phyloP scores from a whole-genome alignment of 2,329 filamentous ascomycete genomes.

The Hansfordia pulvinata region DNA sequence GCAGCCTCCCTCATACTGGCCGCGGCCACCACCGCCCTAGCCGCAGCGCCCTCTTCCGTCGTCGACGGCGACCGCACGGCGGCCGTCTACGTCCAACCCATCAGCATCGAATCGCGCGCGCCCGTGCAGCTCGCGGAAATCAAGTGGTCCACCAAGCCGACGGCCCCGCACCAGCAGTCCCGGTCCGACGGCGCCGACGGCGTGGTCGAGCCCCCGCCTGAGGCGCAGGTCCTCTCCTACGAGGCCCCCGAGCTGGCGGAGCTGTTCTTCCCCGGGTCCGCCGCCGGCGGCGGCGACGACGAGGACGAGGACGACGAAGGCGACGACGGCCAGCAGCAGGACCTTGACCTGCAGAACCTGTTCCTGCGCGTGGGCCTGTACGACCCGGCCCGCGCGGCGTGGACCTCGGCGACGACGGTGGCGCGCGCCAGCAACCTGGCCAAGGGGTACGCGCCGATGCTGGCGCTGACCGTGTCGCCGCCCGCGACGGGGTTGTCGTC shows the following conservation, averaged over 20 bases:
- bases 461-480: conserved; percentile 40
- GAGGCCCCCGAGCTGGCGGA: conserved; percentile 39
- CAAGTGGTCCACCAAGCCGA: conserved; percentile 17
- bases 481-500: too few species aligned
- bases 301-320: conserved; percentile 1
- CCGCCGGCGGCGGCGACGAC: conserved; percentile 12
- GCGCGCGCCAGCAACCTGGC: conserved; percentile 41
- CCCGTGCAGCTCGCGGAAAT: conserved; percentile 40
- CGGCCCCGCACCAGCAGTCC: neutral
- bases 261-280: too few species aligned
- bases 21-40: conserved; percentile 21
- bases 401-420: conserved; percentile 42
- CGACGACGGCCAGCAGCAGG: neutral
- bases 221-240: conserved; percentile 37
- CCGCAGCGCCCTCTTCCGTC: too few species aligned
- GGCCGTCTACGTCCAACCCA: conserved; percentile 39
- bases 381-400: conserved; percentile 28
- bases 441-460: conserved; percentile 45
- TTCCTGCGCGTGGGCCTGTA: conserved; percentile 46
- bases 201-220: conserved; percentile 17
- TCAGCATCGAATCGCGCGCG: conserved; percentile 19
- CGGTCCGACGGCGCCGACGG: neutral
- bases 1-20: conserved; percentile 25
- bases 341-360: conserved; percentile 2
- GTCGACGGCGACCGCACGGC: conserved; percentile 27